Evolutionary conservation across 2,329 filamentous ascomycete genomes (phyloP).

Genomic region (Arthrobotrys musiformis): DNA sequence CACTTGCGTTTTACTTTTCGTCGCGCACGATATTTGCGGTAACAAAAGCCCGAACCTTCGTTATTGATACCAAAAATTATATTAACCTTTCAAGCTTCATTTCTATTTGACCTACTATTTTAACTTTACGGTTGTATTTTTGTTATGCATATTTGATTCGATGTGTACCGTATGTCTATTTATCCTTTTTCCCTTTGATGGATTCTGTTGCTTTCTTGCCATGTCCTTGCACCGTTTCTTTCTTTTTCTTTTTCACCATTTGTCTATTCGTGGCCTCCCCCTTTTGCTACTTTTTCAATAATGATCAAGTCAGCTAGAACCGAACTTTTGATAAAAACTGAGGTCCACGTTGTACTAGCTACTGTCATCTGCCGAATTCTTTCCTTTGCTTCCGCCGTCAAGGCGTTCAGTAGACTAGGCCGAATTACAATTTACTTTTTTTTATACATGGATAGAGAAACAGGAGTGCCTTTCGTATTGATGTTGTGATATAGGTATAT

Average conservation of each 20-base stretch:
- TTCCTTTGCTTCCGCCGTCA: no score
- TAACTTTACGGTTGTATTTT: slow-evolving; percentile 10
- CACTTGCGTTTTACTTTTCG: not conserved
- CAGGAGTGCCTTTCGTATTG: no score
- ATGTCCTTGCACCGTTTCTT: not conserved
- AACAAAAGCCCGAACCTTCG: slow-evolving; percentile 48
- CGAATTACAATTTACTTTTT: no score
- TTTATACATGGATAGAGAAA: no score
- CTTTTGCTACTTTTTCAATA: no score
- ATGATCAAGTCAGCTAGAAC: no score
- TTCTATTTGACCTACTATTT: slow-evolving; percentile 31
- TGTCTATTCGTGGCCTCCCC: not conserved
- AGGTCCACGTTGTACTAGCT: no score
- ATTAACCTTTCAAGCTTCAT: slow-evolving; percentile 7
- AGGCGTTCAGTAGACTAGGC: no score
- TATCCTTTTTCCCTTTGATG: slow-evolving; percentile 13
- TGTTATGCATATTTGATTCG: not conserved
- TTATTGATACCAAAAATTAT: slow-evolving; percentile 46
- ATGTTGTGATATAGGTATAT: no score
- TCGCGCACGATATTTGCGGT: slow-evolving; percentile 20
- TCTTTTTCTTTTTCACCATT: not conserved
- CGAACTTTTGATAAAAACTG: no score
- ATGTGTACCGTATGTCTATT: not conserved
- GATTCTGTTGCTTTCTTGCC: not conserved
- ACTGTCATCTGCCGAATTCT: no score